Base-by-base conservation (phyloP, 495 filamentous ascomycete genomes). In the Neurospora sp. region DNA sequence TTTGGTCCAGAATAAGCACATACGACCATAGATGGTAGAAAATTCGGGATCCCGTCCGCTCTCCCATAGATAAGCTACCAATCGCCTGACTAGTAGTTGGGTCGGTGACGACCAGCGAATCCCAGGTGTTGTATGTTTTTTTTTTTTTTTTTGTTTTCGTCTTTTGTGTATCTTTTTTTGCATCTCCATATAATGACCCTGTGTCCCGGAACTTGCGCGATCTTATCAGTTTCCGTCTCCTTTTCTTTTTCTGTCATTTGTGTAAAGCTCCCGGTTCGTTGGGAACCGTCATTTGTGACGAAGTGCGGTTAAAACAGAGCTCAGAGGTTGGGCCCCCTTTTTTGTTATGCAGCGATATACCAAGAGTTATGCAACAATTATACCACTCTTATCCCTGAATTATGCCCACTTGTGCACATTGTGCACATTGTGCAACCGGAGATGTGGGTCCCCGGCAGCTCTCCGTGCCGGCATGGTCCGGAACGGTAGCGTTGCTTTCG, bases 1-100 rank as follows among this genome's bases (percentile, higher is more conserved):
- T 18, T 18, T 18, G 2, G 14, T 16, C 0, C 4, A 1, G 0
- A 42, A 70, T 3, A 20, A 38, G 16, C 70, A 81, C 80, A 81
- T 85, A 83, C 83, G 82, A 82, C 82, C 83, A 83, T 78, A 85
- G 72, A 75, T 77, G 77, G 39, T 78, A 75, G 84, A 84, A 74
- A 80, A 81, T 76, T 81, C 81, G 84, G 83, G 80, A 83, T 83
- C 83, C 84, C 84, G 83, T 86, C 82, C 82, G 84, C 82, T 85
- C 84, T 83, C 81, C 82, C 83, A 79, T 83, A 80, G 79, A 78
- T 75, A 61, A 61, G 53, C 53, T 31, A 61, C 22, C 20, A 22
- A 31, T 20, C n/a, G 53, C 48, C 48, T 14, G 80, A 83, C 77
- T 78, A 84, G 84, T 83, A 84, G 80, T 85, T 81, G 79, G 81